These are phyloP conservation scores for Yamadazyma oceani DNA, from an alignment of 1,139 yeast genomes.

Conservation along the genomic window DNA sequence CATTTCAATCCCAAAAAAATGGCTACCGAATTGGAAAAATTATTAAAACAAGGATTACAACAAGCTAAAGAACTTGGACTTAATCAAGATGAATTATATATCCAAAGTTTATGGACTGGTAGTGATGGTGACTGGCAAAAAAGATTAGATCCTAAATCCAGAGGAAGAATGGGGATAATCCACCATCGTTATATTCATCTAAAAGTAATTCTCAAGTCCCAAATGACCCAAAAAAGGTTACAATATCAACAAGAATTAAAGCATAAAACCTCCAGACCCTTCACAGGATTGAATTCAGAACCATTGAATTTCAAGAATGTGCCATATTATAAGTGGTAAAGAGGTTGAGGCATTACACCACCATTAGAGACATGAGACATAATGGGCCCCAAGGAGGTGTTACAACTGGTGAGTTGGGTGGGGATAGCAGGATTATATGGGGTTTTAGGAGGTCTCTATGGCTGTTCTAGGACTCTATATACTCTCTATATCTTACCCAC, in stretches of 20 bases:
- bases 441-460: too few species aligned
- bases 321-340: constrained; percentile 45
- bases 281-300: constrained; percentile 43
- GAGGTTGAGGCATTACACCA: too few species aligned
- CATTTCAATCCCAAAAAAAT: constrained; percentile 84
- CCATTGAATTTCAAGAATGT: constrained; percentile 47
- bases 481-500: too few species aligned
- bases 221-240: constrained; percentile 59
- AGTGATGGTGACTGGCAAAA: constrained; percentile 76
- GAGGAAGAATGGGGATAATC: constrained; percentile 85
- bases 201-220: constrained; percentile 69
- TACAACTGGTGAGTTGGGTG: too few species aligned
- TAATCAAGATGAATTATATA: constrained; percentile 61
- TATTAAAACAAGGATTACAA: constrained; percentile 69
- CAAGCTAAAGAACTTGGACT: constrained; percentile 65
- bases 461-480: too few species aligned
- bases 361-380: too few species aligned
- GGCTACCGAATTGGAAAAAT: constrained; percentile 74
- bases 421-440: too few species aligned
- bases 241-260: constrained; percentile 57
- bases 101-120: constrained; percentile 89
- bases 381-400: too few species aligned
- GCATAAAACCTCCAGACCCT: constrained; percentile 44
- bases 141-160: constrained; percentile 82
- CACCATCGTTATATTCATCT: constrained; percentile 79